Percentiles rank a stretch among this genome's conserved stretches.
These are phyloP conservation scores for Thozetella sp. DNA, from an alignment of 495 filamentous ascomycete genomes.

Conservation along the genomic window DNA sequence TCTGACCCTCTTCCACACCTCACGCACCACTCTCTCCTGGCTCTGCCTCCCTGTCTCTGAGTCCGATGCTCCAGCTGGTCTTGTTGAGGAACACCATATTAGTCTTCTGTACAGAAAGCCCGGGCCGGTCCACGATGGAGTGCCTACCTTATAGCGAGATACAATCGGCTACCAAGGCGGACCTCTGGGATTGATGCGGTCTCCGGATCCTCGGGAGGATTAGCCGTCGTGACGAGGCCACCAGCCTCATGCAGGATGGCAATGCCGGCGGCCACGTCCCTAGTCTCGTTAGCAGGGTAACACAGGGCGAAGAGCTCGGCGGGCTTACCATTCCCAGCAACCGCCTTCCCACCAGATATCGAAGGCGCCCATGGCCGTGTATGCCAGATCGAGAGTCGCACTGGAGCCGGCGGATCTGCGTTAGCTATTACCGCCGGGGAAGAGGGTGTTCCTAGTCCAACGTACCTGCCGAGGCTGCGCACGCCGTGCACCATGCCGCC, in stretches of 20 bases:
- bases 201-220: slow-evolving; percentile 56
- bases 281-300: slow-evolving; percentile 4
- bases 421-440: background rate
- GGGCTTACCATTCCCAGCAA: slow-evolving; percentile 69
- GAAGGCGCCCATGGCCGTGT: slow-evolving; percentile 68
- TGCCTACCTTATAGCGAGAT: slow-evolving; percentile 62
- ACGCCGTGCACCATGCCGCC: slow-evolving; percentile 82
- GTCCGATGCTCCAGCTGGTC: slow-evolving; percentile 62
- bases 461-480: slow-evolving; percentile 58
- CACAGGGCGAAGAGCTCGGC: background rate
- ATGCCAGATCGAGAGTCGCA: slow-evolving; percentile 77
- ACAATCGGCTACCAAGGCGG: slow-evolving; percentile 61
- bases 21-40: slow-evolving; percentile 67
- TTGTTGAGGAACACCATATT: slow-evolving; percentile 15
- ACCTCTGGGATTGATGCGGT: slow-evolving; percentile 59
- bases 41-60: slow-evolving; percentile 61
- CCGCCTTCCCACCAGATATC: slow-evolving; percentile 88
- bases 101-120: background rate
- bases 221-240: slow-evolving; percentile 67
- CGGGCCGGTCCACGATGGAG: background rate
- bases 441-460: slow-evolving; percentile 7
- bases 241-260: slow-evolving; percentile 76
- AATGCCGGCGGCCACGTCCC: slow-evolving; percentile 83
- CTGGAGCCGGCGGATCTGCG: slow-evolving; percentile 16
- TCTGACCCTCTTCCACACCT: slow-evolving; percentile 67